Conservation (phyloP, 2,329 filamentous ascomycete species). For the Sphaerulina vaccinii region DNA sequence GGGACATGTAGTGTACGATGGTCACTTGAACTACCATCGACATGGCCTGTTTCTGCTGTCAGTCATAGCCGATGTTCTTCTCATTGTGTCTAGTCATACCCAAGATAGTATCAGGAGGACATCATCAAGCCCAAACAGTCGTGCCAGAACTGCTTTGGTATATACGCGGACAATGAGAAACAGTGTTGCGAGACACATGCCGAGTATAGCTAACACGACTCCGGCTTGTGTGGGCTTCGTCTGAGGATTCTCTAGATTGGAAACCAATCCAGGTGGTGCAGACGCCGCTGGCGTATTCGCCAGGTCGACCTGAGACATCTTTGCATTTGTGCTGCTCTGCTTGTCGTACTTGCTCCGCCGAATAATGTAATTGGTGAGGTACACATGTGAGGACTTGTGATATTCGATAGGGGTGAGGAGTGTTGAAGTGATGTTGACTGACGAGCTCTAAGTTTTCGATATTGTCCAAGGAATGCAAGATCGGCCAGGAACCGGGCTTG, state of each 20-base stretch:
- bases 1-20: conserved; percentile 13
- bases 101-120: conserved; percentile 17
- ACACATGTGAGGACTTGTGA: no score
- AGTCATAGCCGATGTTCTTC: neutral
- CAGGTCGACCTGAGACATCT: conserved; percentile 10
- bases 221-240: conserved; percentile 9
- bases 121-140: conserved; percentile 21
- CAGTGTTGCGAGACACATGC: conserved; percentile 17
- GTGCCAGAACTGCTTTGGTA: conserved; percentile 21
- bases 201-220: conserved; percentile 13
- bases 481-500: no score
- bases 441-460: no score
- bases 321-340: no score
- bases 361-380: no score
- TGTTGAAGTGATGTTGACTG: no score
- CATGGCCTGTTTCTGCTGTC: conserved; percentile 2
- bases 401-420: no score
- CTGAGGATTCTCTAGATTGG: conserved; percentile 15
- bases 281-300: conserved; percentile 14
- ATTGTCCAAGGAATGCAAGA: no score
- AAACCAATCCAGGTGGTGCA: conserved; percentile 16
- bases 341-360: no score
- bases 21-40: conserved; percentile 18
- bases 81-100: neutral
- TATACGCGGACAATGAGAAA: conserved; percentile 19